A percentile compares a stretch with the other conserved stretches of the same genome.
phyloP scores from a whole-genome alignment of 805 yeast species.

The Myxozyma nipponensis region DNA sequence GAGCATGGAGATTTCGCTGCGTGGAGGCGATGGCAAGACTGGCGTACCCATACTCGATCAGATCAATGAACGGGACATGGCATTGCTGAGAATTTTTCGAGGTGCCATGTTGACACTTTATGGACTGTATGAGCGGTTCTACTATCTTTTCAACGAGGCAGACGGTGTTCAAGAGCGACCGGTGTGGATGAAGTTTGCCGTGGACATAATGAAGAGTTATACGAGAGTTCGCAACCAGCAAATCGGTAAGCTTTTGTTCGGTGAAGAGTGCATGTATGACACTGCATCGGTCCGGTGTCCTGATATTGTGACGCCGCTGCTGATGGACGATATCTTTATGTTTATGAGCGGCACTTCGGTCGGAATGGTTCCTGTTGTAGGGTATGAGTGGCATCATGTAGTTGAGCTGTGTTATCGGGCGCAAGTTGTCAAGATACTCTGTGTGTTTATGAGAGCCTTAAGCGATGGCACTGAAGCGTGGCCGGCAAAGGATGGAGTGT shows the following conservation, averaged over 20 bases:
- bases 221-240: constrained; percentile 10
- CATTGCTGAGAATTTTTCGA: constrained; percentile 51
- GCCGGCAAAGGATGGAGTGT: neutral
- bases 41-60: constrained; percentile 52
- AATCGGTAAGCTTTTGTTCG: constrained; percentile 24
- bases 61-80: constrained; percentile 56
- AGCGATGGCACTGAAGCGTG: neutral
- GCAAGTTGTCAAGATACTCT: constrained; percentile 46
- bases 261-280: constrained; percentile 29
- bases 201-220: neutral
- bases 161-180: neutral
- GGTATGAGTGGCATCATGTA: constrained; percentile 47
- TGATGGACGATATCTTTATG: constrained; percentile 33
- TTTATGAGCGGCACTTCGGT: constrained; percentile 40
- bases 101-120: constrained; percentile 37
- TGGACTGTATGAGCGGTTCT: no score
- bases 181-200: neutral
- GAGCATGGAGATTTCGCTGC: constrained; percentile 24
- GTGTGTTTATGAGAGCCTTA: neutral
- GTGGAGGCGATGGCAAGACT: constrained; percentile 19
- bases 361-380: constrained; percentile 45
- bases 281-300: constrained; percentile 25
- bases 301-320: constrained; percentile 18
- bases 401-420: constrained; percentile 49
- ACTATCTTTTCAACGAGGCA: constrained; percentile 26